phyloP scores from a whole-genome alignment of 2,329 filamentous ascomycete genomes.

The Monilinia fructicola region DNA sequence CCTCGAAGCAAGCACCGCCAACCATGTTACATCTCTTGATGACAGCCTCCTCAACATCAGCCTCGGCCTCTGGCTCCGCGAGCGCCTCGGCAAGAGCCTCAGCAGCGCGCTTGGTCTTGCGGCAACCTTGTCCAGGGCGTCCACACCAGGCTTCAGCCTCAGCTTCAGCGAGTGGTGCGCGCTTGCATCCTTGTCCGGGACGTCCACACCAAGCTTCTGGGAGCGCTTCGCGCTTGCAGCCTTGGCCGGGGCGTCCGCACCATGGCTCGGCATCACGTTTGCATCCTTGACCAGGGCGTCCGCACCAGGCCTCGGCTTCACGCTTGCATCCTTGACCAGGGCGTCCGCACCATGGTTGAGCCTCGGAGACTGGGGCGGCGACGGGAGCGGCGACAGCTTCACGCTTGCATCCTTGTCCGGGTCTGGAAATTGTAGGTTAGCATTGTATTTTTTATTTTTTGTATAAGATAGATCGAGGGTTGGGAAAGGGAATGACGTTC shows the following conservation, averaged over 20 bases:
- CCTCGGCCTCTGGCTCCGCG: conserved; percentile 11
- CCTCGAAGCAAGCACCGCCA: conserved; percentile 26
- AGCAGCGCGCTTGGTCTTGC: conserved; percentile 19
- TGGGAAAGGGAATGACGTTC: not conserved
- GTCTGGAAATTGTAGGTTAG: not conserved
- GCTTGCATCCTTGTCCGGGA: conserved; percentile 20
- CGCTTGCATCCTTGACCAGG: conserved; percentile 22
- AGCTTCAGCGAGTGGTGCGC: conserved; percentile 10
- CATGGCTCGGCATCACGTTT: conserved; percentile 29
- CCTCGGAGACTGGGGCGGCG: not conserved
- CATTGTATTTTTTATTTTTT: not conserved
- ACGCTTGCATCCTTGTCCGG: conserved; percentile 21
- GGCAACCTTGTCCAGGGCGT: conserved; percentile 22
- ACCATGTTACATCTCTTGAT: conserved; percentile 24
- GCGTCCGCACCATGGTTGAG: conserved; percentile 14
- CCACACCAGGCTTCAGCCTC: conserved; percentile 15
- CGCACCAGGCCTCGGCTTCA: conserved; percentile 21
- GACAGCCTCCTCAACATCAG: conserved; percentile 16
- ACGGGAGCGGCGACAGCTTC: not conserved
- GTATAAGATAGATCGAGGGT: not conserved
- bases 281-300: conserved; percentile 15
- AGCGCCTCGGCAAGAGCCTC: conserved; percentile 23
- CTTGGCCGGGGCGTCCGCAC: conserved; percentile 24
- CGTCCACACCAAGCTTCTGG: conserved; percentile 16
- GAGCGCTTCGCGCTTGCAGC: conserved; percentile 14